Evolutionary conservation across 2,329 filamentous ascomycete genomes (phyloP).

Genomic region (Penicillium sp.): DNA sequence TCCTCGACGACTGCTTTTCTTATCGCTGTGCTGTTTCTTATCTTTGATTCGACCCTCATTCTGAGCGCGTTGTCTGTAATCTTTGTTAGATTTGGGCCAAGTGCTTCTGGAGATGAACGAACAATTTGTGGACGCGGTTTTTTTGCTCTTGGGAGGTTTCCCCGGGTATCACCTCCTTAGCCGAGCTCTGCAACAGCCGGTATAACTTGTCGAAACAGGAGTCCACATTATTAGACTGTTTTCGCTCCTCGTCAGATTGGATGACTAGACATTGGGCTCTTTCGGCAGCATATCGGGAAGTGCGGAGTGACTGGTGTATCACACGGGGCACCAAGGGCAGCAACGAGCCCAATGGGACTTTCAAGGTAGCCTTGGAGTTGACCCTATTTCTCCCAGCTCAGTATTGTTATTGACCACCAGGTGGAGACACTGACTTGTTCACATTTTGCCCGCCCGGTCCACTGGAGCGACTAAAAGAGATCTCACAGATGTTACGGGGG

Average conservation of each 20-base stretch:
- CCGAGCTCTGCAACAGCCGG: slow-evolving; percentile 54
- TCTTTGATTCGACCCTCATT: slow-evolving; percentile 57
- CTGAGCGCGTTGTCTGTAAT: slow-evolving; percentile 53
- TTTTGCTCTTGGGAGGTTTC: slow-evolving; percentile 59
- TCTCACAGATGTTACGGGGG: slow-evolving; percentile 55
- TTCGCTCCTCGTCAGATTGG: slow-evolving; percentile 63
- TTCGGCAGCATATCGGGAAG: slow-evolving; percentile 56
- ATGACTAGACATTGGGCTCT: slow-evolving; percentile 58
- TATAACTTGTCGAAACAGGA: slow-evolving; percentile 60
- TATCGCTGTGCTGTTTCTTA: slow-evolving; percentile 62
- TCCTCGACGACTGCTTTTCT: slow-evolving; percentile 57
- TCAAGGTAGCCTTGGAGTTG: slow-evolving; percentile 66
- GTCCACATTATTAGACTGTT: slow-evolving; percentile 60
- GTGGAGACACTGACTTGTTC: slow-evolving; percentile 57
- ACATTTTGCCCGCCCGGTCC: slow-evolving; percentile 68
- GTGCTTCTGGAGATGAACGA: slow-evolving; percentile 23
- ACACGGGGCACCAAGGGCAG: slow-evolving; percentile 55
- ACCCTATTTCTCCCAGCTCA: slow-evolving; percentile 48
- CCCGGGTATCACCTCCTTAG: slow-evolving; percentile 54
- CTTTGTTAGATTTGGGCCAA: slow-evolving; percentile 15
- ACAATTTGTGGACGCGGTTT: slow-evolving; percentile 56
- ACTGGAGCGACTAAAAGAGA: slow-evolving; percentile 63
- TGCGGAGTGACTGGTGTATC: slow-evolving; percentile 52
- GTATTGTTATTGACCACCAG: slow-evolving; percentile 10
- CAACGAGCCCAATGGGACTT: slow-evolving; percentile 53